These are phyloP conservation scores for Hippophae rhamnoides DNA, from an alignment of 306 rosid genomes.

Conservation along the genomic window DNA sequence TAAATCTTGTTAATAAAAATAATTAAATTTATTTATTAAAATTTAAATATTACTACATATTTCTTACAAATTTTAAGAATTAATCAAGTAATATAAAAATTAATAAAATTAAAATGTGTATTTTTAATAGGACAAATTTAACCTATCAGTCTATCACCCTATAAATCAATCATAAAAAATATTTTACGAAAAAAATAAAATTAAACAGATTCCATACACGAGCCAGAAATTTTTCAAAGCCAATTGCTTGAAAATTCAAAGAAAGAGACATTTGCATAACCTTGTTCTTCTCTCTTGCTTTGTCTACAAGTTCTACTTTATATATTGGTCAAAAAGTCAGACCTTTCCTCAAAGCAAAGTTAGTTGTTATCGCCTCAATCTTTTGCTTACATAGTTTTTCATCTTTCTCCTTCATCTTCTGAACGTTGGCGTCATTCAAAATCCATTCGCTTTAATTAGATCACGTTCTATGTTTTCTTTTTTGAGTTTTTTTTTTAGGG, in stretches of 20 bases:
- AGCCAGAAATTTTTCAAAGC: constrained; percentile 4
- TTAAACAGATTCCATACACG: background rate
- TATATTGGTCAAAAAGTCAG: constrained; percentile 21
- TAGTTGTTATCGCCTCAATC: constrained; percentile 1
- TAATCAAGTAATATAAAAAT: too few relatives aligned
- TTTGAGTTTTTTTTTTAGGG: background rate
- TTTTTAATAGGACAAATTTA: too few relatives aligned
- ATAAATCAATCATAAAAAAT: background rate
- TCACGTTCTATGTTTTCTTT: background rate
- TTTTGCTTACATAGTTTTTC: background rate
- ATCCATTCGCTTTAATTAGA: background rate
- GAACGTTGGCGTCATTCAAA: background rate
- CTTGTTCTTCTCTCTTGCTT: constrained; percentile 8
- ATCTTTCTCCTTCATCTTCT: background rate
- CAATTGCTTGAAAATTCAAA: constrained; percentile 16
- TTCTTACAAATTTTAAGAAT: too few relatives aligned
- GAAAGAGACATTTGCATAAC: constrained; percentile 4
- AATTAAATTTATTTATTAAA: too few relatives aligned
- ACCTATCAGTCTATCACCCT: background rate
- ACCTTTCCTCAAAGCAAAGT: constrained; percentile 3
- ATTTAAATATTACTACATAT: too few relatives aligned
- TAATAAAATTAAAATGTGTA: too few relatives aligned
- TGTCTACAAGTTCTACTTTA: constrained; percentile 17
- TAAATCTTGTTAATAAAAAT: too few relatives aligned
- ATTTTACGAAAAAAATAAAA: background rate